Conservation (phyloP, 2,329 filamentous ascomycete species). For the Clonostachys chloroleuca region DNA sequence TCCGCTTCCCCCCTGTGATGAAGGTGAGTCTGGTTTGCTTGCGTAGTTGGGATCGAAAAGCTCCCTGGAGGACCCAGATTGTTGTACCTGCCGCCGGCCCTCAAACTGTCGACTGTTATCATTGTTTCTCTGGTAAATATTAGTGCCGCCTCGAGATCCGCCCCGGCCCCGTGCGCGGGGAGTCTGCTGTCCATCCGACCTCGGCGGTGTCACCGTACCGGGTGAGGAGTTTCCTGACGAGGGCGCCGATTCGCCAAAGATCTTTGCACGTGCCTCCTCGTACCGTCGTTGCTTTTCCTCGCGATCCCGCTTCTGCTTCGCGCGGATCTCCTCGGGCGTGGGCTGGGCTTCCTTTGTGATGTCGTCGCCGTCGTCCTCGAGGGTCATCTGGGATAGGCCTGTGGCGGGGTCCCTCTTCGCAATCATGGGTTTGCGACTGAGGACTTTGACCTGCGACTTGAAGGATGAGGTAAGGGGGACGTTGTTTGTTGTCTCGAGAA, state of each 20-base stretch:
- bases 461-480: conserved; percentile 63
- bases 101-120: conserved; percentile 19
- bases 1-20: conserved; percentile 31
- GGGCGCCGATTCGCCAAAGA: conserved; percentile 65
- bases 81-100: conserved; percentile 15
- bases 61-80: conserved; percentile 41
- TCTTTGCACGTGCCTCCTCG: conserved; percentile 80
- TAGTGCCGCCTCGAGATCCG: conserved; percentile 15
- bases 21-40: conserved; percentile 52
- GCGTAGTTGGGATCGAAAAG: conserved; percentile 76
- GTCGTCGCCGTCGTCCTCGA: conserved; percentile 61
- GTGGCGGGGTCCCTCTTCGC: conserved; percentile 52
- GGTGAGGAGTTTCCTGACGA: conserved; percentile 58
- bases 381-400: conserved; percentile 37
- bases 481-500: conserved; percentile 59
- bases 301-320: conserved; percentile 71
- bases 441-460: conserved; percentile 78
- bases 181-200: conserved; percentile 20
- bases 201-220: conserved; percentile 55
- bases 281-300: conserved; percentile 91
- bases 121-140: conserved; percentile 20
- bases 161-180: conserved; percentile 39
- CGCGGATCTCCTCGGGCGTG: conserved; percentile 72
- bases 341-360: conserved; percentile 58
- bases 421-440: conserved; percentile 74